A percentile compares a stretch with the other conserved stretches of the same genome.
phyloP scores from a whole-genome alignment of 169 alveolate genomes.

The Plasmodium vinckei region DNA sequence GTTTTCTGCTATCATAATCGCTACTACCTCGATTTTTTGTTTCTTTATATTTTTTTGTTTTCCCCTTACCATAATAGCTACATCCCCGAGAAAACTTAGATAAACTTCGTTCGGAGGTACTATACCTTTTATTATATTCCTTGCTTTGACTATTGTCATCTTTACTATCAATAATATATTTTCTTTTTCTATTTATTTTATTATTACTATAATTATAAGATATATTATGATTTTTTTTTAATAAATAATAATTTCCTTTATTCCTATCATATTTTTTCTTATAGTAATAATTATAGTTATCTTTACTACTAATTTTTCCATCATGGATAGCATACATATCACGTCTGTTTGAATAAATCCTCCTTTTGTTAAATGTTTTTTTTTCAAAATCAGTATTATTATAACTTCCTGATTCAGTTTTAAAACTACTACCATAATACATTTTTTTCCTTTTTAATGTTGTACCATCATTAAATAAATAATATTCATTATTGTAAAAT shows the following conservation, averaged over 20 bases:
- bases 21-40: constrained; percentile 21
- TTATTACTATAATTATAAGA: constrained; percentile 3
- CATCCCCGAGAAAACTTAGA: background rate
- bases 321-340: constrained; percentile 20
- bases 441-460: constrained; percentile 45
- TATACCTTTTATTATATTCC: background rate
- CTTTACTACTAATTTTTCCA: constrained; percentile 13
- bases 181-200: constrained; percentile 25
- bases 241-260: background rate
- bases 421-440: constrained; percentile 24
- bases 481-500: constrained; percentile 68
- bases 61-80: background rate
- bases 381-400: constrained; percentile 12
- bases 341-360: constrained; percentile 20
- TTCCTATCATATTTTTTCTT: constrained; percentile 13
- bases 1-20: background rate
- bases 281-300: background rate
- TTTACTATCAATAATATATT: background rate
- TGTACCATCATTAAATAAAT: constrained; percentile 41
- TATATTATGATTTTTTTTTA: background rate
- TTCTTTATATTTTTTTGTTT: background rate
- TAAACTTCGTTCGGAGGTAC: background rate
- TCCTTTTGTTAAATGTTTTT: constrained; percentile 13
- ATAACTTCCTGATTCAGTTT: constrained; percentile 28
- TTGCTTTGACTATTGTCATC: background rate